Percentiles rank a stretch among this genome's conserved stretches.
These are phyloP conservation scores for Calvatia gigantea DNA, from an alignment of 768 basidiomycete genomes.

Conservation along the genomic window DNA sequence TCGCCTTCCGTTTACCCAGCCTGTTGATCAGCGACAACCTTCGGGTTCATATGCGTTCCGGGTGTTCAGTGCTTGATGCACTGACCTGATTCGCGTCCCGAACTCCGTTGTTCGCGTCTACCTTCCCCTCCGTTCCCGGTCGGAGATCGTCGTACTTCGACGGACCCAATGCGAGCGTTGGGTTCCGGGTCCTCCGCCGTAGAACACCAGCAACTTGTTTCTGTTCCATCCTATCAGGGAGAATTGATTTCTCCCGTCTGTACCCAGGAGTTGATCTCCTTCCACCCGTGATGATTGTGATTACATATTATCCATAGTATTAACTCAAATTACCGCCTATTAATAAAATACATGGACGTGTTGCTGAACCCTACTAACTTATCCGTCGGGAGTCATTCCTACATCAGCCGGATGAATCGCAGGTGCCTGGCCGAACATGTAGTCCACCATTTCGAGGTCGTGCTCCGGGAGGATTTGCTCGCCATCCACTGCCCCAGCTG, in stretches of 20 bases:
- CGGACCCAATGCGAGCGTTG: neutral
- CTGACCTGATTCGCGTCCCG: constrained; percentile 8
- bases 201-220: neutral
- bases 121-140: no score
- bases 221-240: neutral
- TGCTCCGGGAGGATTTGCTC: neutral
- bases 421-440: no score
- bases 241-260: constrained; percentile 2
- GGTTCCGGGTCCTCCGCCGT: neutral
- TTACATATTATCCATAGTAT: neutral
- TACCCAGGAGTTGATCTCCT: neutral
- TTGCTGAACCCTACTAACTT: neutral
- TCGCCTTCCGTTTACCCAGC: neutral
- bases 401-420: no score
- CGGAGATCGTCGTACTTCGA: neutral
- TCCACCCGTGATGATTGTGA: neutral
- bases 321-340: neutral
- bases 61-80: constrained; percentile 7
- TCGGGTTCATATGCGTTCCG: constrained; percentile 2
- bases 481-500: neutral
- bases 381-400: neutral
- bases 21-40: neutral
- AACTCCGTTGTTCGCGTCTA: neutral
- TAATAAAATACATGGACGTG: neutral
- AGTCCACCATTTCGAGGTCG: neutral